Evolutionary conservation across 768 basidiomycete species (phyloP).

Genomic region (Galerina sulciceps): DNA sequence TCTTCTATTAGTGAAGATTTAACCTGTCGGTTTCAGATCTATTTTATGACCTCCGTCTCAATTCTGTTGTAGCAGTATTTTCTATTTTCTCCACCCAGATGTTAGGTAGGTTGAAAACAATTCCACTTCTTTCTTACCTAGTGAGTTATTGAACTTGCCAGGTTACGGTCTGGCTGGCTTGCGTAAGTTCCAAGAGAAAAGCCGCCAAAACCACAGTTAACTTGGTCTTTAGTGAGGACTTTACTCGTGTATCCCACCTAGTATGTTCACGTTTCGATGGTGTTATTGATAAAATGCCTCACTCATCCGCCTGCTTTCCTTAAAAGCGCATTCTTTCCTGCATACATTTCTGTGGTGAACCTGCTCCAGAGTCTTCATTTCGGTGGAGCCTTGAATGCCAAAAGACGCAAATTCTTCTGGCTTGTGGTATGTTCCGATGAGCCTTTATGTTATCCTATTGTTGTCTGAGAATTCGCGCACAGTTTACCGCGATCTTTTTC

Average conservation of each 20-base stretch:
- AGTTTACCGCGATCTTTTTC: constrained; percentile 43
- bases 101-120: constrained; percentile 32
- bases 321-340: constrained; percentile 52
- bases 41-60: constrained; percentile 54
- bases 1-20: not conserved
- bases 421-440: constrained; percentile 41
- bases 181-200: constrained; percentile 9
- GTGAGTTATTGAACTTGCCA: not conserved
- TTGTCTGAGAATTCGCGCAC: constrained; percentile 27
- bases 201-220: not conserved
- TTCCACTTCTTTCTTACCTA: not conserved
- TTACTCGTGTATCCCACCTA: constrained; percentile 58
- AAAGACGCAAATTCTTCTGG: constrained; percentile 59
- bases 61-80: constrained; percentile 55
- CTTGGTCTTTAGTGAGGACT: constrained; percentile 39
- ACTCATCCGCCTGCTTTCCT: not conserved
- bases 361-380: constrained; percentile 59
- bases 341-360: constrained; percentile 54
- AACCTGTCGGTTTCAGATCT: constrained; percentile 36
- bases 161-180: constrained; percentile 26
- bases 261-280: constrained; percentile 26
- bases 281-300: not conserved
- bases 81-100: constrained; percentile 56
- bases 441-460: not conserved
- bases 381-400: constrained; percentile 50